phyloP scores from a whole-genome alignment of 108 stramenopile genomes.

The Nannochloropsis gaditana region DNA sequence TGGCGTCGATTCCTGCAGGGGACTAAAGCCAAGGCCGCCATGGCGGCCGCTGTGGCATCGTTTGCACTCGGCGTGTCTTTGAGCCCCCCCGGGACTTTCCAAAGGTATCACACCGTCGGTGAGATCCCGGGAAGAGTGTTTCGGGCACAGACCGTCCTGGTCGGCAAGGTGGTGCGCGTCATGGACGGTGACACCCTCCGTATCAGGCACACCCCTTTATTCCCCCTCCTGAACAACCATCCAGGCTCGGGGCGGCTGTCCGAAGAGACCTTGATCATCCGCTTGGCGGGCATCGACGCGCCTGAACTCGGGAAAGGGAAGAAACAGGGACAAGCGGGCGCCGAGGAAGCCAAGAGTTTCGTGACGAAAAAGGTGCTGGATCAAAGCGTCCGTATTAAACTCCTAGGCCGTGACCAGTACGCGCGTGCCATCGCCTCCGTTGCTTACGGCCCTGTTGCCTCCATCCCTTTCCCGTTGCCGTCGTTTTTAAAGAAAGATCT shows the following conservation, averaged over 20 bases:
- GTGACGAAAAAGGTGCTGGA: not conserved
- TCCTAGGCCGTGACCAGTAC: slow-evolving; percentile 1
- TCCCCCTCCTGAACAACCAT: not conserved
- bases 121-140: not conserved
- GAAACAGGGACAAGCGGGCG: not conserved
- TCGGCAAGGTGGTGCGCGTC: not conserved
- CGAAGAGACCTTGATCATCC: not conserved
- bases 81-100: not conserved
- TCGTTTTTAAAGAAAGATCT: not conserved
- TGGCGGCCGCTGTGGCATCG: not conserved
- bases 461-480: not conserved
- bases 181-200: not conserved
- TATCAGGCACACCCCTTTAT: not conserved
- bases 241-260: not conserved
- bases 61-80: not conserved
- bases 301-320: not conserved
- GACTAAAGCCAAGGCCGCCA: not conserved
- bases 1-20: not conserved
- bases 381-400: not conserved
- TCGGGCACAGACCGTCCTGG: not conserved
- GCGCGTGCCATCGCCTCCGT: not conserved
- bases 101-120: not conserved
- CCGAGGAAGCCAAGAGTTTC: not conserved
- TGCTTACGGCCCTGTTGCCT: not conserved
- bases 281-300: not conserved